phyloP scores from a whole-genome alignment of 345 rosid genomes.

The Citrus inodora region DNA sequence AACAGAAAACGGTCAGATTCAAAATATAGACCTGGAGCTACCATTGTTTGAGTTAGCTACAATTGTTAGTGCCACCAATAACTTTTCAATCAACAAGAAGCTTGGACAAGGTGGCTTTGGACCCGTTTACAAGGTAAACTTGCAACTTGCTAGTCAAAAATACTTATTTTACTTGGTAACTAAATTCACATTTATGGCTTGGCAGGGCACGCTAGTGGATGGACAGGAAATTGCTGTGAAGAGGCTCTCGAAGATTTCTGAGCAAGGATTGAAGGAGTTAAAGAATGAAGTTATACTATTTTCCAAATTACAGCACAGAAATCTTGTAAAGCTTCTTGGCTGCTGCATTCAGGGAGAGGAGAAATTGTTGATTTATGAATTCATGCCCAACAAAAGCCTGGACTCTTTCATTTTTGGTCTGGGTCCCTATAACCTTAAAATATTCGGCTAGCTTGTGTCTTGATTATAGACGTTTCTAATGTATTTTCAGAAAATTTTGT shows the following conservation, averaged over 20 bases:
- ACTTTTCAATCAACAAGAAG: too few relatives aligned
- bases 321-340: conserved; percentile 43
- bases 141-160: background rate
- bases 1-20: too few relatives aligned
- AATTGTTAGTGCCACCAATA: too few relatives aligned
- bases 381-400: conserved; percentile 26
- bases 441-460: background rate
- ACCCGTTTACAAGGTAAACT: too few relatives aligned
- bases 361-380: conserved; percentile 31
- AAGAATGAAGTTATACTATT: conserved; percentile 30
- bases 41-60: too few relatives aligned
- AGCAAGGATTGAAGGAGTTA: conserved; percentile 45
- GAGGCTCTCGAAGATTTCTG: background rate
- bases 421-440: conserved; percentile 11
- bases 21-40: too few relatives aligned
- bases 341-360: conserved; percentile 30
- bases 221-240: conserved; percentile 38
- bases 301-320: conserved; percentile 40
- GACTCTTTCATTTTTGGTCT: too few relatives aligned
- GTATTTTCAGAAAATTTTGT: too few relatives aligned
- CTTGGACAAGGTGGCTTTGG: too few relatives aligned
- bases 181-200: background rate
- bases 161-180: background rate
- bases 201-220: conserved; percentile 35
- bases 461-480: too few relatives aligned